Evolutionary conservation across 2,329 filamentous ascomycete genomes (phyloP), one percentile per base, ranked within the genome.

Genomic region (Epichloe sibirici): DNA sequence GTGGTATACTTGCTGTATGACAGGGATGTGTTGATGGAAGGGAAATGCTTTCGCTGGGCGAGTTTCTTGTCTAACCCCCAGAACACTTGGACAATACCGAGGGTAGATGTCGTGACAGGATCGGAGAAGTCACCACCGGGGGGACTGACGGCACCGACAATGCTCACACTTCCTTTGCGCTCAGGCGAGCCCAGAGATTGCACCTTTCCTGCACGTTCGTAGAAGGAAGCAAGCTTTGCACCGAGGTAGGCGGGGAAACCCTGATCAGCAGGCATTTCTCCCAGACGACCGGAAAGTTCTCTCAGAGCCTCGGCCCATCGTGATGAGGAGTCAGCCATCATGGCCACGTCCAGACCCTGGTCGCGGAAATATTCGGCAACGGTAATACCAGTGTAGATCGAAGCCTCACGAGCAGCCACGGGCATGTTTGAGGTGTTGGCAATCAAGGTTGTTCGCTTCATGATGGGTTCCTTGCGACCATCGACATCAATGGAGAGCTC

Each of bases 381-480:
- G 0, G 89, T 95, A 58, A 96, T 95, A 48, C 81, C 93, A 3
- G 93, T 98, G 74, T 98, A 98, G 68, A 98, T 98, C 58, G 93
- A 98, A 53, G 93, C 93, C 72, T 98, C 93, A 74, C 93, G 89
- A 56, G 93, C 93, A 58, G 93, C 93, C 65, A 98, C 93, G 57
- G 93, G 93, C 93, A 98, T 98, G 78, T 98, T 98, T 63, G 93
- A 98, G 44, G 93, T 98, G 74, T 98, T 98, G 70, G 93, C 93
- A 66, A 98, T 97, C 56, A 98, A 79, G 23, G 90, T 94, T 15
- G 93, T 98, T 69, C 93, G 91, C 82, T 98, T 98, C 93, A 98
- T 98, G 76, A 98, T 98, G 61, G 91, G 90, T 70, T 98, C 93
- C 73, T 91, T 86, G 66, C 91, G 89, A 63, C 93, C 93, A 44